Evolutionary conservation across 106 monocot genomes (phyloP).

Genomic region (Hemerocallis citrina): DNA sequence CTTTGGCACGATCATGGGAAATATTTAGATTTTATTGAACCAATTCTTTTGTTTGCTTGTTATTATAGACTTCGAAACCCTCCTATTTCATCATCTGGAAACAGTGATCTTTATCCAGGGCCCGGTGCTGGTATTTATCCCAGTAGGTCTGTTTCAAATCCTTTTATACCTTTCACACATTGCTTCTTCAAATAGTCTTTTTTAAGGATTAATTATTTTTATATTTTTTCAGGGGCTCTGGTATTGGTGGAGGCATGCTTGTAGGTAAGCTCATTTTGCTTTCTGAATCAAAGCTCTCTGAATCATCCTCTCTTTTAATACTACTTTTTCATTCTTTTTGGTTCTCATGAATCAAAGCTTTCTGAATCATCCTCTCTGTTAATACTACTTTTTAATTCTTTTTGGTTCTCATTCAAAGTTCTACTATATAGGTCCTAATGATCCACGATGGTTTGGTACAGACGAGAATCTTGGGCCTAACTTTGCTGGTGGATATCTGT

Average conservation of each 20-base stretch:
- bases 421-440: constrained; percentile 62
- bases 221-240: constrained; percentile 32
- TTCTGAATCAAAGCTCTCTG: not conserved
- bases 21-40: no score
- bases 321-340: not conserved
- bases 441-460: constrained; percentile 65
- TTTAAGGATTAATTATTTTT: not conserved
- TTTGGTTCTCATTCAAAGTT: not conserved
- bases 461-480: constrained; percentile 12
- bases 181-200: not conserved
- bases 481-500: constrained; percentile 44
- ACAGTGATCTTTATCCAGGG: constrained; percentile 56
- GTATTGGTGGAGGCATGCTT: constrained; percentile 65
- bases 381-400: not conserved
- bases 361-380: not conserved
- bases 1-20: no score
- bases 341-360: not conserved
- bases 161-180: not conserved
- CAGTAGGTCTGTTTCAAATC: constrained; percentile 24
- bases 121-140: constrained; percentile 75
- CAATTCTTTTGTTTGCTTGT: no score
- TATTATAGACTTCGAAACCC: constrained; percentile 49
- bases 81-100: constrained; percentile 39
- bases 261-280: constrained; percentile 45
- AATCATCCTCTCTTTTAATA: not conserved